Evolutionary conservation across 768 basidiomycete genomes (phyloP).

Genomic region (Amanita rubescens): DNA sequence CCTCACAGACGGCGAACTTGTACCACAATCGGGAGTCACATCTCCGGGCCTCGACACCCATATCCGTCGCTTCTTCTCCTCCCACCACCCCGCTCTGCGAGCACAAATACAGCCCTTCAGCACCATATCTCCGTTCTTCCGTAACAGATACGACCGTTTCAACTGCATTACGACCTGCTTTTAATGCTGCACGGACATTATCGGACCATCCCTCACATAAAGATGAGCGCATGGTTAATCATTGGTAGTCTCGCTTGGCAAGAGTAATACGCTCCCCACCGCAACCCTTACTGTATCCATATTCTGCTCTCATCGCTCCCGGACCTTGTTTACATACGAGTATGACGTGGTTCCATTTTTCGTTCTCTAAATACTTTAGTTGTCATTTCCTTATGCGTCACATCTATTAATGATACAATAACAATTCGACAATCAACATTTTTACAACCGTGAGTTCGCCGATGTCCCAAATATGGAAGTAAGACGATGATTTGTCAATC

Average conservation of each 20-base stretch:
- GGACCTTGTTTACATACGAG: background rate
- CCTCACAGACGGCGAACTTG: background rate
- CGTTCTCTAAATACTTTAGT: background rate
- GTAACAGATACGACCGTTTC: conserved; percentile 25
- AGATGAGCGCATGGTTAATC: background rate
- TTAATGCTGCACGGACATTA: conserved; percentile 10
- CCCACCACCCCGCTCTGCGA: conserved; percentile 7
- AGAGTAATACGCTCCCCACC: background rate
- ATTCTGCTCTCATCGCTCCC: background rate
- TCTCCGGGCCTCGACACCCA: conserved; percentile 9
- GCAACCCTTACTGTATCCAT: background rate
- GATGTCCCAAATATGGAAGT: background rate
- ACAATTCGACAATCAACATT: background rate
- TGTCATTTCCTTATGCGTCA: background rate
- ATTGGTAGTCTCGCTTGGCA: background rate
- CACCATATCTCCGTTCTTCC: conserved; percentile 21
- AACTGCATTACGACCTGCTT: conserved; percentile 28
- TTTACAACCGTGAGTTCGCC: conserved; percentile 1
- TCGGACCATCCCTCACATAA: background rate
- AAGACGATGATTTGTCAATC: background rate
- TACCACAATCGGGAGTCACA: conserved; percentile 4
- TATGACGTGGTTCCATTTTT: background rate
- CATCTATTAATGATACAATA: background rate
- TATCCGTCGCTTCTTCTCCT: conserved; percentile 7
- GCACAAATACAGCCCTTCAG: conserved; percentile 23